Evolutionary conservation across 495 filamentous ascomycete species (phyloP).

Genomic region (Aspergillus leporis): DNA sequence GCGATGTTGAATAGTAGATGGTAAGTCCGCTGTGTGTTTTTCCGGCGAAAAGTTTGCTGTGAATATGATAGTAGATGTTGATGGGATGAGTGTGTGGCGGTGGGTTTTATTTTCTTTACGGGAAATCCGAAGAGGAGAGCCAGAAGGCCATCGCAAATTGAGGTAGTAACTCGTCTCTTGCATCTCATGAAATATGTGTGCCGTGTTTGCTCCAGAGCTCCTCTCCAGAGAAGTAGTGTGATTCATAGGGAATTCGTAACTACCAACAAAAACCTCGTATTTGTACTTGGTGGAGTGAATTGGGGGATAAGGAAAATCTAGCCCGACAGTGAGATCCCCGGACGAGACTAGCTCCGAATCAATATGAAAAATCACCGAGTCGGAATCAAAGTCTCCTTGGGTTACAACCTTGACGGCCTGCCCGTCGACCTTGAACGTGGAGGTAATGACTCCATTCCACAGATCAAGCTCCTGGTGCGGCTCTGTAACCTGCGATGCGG

Average conservation of each 20-base stretch:
- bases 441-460: slow-evolving; percentile 18
- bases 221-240: slow-evolving; percentile 12
- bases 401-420: slow-evolving; percentile 16
- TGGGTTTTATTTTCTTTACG: slow-evolving; percentile 8
- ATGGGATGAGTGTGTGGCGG: slow-evolving; percentile 8
- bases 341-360: slow-evolving; percentile 7
- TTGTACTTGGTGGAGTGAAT: slow-evolving; percentile 20
- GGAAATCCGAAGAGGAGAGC: slow-evolving; percentile 6
- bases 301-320: slow-evolving; percentile 20
- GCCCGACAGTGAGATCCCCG: slow-evolving; percentile 14
- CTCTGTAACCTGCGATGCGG: slow-evolving; percentile 6
- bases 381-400: slow-evolving; percentile 19
- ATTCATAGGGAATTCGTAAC: slow-evolving; percentile 14
- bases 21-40: background rate
- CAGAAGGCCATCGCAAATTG: slow-evolving; percentile 14
- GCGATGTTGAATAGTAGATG: slow-evolving; percentile 2
- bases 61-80: slow-evolving; percentile 8
- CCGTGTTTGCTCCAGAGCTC: background rate
- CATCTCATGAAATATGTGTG: slow-evolving; percentile 15
- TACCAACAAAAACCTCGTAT: slow-evolving; percentile 20
- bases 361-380: slow-evolving; percentile 13
- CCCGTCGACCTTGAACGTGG: slow-evolving; percentile 14
- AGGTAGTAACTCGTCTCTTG: slow-evolving; percentile 18
- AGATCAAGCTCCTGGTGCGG: slow-evolving; percentile 18
- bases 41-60: slow-evolving; percentile 14